Conservation (phyloP, 129 eudicot genomes). For the Chrysanthemum lavandulifolium region DNA sequence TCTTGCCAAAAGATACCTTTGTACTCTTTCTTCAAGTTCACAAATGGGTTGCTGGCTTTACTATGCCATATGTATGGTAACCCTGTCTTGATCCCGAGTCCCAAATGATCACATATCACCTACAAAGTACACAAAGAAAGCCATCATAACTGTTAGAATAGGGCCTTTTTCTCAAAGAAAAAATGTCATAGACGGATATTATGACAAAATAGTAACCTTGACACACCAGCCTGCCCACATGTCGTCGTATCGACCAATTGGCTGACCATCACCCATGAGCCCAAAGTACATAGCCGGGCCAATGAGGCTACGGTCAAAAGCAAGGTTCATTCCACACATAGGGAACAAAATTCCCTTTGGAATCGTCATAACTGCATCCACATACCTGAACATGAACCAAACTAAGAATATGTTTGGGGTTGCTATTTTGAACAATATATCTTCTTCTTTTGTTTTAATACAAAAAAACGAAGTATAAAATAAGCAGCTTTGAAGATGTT, state of each 20-base stretch:
- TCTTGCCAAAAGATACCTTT: conserved; percentile 71
- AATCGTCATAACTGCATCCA: conserved; percentile 56
- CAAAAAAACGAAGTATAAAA: too few species aligned
- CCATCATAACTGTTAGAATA: neutral
- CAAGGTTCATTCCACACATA: conserved; percentile 64
- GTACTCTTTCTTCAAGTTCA: conserved; percentile 66
- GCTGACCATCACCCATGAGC: conserved; percentile 56
- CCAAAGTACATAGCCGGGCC: conserved; percentile 66
- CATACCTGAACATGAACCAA: conserved; percentile 35
- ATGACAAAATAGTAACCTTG: conserved; percentile 33
- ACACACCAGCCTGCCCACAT: conserved; percentile 61
- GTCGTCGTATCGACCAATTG: conserved; percentile 50
- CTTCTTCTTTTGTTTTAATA: too few species aligned
- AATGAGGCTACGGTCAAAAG: conserved; percentile 46
- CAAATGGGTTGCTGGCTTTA: conserved; percentile 71
- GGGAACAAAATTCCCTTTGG: conserved; percentile 60
- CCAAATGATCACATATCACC: conserved; percentile 69
- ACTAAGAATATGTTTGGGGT: too few species aligned
- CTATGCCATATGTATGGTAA: conserved; percentile 68
- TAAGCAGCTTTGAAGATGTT: too few species aligned
- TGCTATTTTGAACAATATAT: too few species aligned
- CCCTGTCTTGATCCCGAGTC: conserved; percentile 55
- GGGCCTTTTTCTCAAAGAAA: conserved; percentile 10
- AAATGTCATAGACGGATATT: neutral
- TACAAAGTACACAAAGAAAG: neutral